Evolutionary conservation across 768 basidiomycete genomes (phyloP), one percentile per base, ranked within the genome.

Genomic region (Lactarius hengduanensis): DNA sequence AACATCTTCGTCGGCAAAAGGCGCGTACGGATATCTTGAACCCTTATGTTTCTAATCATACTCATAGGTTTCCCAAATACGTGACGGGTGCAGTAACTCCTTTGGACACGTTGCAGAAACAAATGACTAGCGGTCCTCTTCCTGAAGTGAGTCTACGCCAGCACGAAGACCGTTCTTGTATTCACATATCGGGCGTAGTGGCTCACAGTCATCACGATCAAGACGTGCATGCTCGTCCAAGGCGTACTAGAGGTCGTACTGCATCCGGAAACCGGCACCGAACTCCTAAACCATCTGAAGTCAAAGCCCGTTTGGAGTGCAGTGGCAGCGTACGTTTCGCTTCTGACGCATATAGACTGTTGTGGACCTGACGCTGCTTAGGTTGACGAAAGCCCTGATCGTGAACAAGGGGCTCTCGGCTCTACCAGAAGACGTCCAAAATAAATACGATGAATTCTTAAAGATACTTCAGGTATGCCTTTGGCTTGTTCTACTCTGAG

Each of bases 141-240:
- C 53, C 62, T 16, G 47, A 56, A 2, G 66, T 60, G 55, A n/a
- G 40, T 47, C 16, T 26, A 50, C 1, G 4, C 13, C 4, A 26
- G 22, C 50, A 26, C 50, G 22, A 59, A 40, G 26, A 22, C 10
- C 1, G 16, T 47, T 26, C 6, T 22, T 47, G 5, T 36, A 38
- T 45, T 67, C 32, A 67, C 22, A 43, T 63, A 7, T 58, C 20
- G 15, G 9, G n/a, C 2, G 10, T 40, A 67, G 66, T 67, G 66
- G 62, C 41, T 67, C 43, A 50, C 45, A 11, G 43, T 63, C 20
- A 11, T 56, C 47, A 63, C 65, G 15, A 47, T 69, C 18, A 36
- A 69, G n/a, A 59, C 68, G 34, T 62, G 47, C 30, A 69, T 69
- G 65, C 47, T 69, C 0, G 40, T 69, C 6, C 47, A 69, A 15